These are phyloP conservation scores for Zanthoxylum bungeanum DNA, from an alignment of 345 rosid genomes.

Conservation along the genomic window DNA sequence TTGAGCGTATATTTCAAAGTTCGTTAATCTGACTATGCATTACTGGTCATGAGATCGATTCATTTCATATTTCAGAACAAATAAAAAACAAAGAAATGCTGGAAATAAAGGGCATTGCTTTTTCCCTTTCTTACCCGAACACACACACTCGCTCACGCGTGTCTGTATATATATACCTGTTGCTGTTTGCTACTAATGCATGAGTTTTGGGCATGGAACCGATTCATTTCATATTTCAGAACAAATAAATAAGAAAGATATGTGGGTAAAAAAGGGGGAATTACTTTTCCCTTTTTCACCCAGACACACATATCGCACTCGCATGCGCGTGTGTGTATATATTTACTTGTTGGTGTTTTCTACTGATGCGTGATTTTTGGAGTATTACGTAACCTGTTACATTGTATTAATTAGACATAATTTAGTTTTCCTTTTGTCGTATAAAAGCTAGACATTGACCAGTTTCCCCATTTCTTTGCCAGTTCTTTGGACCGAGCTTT, in stretches of 20 bases:
- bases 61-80: neutral
- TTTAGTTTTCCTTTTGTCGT: neutral
- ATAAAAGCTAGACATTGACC: constrained; percentile 1
- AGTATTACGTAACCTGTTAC: neutral
- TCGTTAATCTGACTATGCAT: neutral
- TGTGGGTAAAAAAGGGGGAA: too few relatives aligned
- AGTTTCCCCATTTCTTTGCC: constrained; percentile 16
- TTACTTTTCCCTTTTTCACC: too few relatives aligned
- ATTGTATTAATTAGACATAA: neutral
- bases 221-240: too few relatives aligned
- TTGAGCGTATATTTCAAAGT: neutral
- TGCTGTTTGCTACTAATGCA: too few relatives aligned
- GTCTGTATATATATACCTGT: too few relatives aligned
- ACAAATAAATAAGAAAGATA: too few relatives aligned
- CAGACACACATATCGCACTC: too few relatives aligned
- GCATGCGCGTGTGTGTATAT: too few relatives aligned
- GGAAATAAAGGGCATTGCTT: neutral
- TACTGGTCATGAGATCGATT: neutral
- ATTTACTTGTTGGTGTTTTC: neutral
- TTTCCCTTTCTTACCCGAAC: neutral
- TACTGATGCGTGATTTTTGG: neutral
- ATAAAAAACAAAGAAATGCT: neutral
- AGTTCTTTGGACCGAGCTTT: constrained; percentile 78
- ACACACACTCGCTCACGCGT: neutral
- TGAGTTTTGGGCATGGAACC: too few relatives aligned